Percentiles rank a stretch among this genome's conserved stretches.
These are phyloP conservation scores for Echinochloa phyllopogon DNA, from an alignment of 176 grass and related monocot species.

Conservation along the genomic window DNA sequence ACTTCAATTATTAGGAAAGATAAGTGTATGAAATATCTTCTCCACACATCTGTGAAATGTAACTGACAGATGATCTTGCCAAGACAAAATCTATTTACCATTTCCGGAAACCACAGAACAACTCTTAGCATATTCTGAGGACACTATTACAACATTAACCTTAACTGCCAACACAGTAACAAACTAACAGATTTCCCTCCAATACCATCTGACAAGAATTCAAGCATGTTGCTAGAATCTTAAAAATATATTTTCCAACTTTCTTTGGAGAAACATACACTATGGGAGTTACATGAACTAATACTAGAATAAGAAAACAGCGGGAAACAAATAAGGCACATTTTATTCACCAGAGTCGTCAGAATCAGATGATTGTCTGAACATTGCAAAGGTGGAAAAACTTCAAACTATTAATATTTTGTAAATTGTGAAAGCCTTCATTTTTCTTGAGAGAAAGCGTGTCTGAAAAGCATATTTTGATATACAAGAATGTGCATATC, in stretches of 20 bases:
- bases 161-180: constrained; percentile 6
- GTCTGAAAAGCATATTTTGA: not conserved
- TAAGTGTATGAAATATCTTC: not conserved
- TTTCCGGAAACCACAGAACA: not conserved
- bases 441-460: not conserved
- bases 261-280: not conserved
- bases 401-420: constrained; percentile 6
- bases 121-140: constrained; percentile 7
- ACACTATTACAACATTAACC: not conserved
- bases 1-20: constrained; percentile 9
- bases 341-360: not conserved
- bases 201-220: not conserved
- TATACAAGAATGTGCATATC: constrained; percentile 10
- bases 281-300: not conserved
- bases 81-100: constrained; percentile 3
- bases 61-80: not conserved
- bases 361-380: not conserved
- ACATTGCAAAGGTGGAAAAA: not conserved
- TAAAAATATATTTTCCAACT: not conserved
- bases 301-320: constrained; percentile 20
- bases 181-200: not conserved
- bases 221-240: not conserved
- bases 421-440: constrained; percentile 1
- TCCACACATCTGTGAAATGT: not conserved
- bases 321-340: not conserved